These are phyloP conservation scores for Nigrograna mackinnonii DNA, from an alignment of 2,329 filamentous ascomycete species.

Conservation along the genomic window DNA sequence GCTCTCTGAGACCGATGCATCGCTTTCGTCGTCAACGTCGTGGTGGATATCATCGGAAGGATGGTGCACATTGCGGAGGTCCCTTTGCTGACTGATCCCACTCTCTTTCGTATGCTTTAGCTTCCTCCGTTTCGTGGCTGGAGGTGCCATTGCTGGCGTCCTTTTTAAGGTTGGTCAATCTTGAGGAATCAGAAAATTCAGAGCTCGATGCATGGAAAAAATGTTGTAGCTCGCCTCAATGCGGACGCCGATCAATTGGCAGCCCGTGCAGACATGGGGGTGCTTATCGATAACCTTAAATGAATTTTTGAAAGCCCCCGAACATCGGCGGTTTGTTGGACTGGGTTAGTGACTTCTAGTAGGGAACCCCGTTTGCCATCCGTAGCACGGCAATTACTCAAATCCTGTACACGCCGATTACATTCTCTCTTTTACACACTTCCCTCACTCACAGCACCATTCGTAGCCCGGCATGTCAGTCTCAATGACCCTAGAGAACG, in stretches of 20 bases:
- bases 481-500: constrained; percentile 22
- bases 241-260: too few species aligned
- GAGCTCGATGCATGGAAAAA: too few species aligned
- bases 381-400: not conserved
- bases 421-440: not conserved
- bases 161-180: too few species aligned
- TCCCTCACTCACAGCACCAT: not conserved
- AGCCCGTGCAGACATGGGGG: not conserved
- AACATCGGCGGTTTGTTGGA: constrained; percentile 35
- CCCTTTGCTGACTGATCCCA: too few species aligned
- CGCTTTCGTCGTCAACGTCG: too few species aligned
- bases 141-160: constrained; percentile 40
- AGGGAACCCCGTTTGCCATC: too few species aligned
- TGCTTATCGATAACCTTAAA: constrained; percentile 39
- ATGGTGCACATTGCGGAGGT: too few species aligned
- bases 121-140: constrained; percentile 52
- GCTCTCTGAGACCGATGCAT: constrained; percentile 1
- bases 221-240: constrained; percentile 6
- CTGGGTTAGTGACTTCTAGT: too few species aligned
- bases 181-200: too few species aligned
- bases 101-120: constrained; percentile 43
- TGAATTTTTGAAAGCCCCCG: constrained; percentile 22
- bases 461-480: constrained; percentile 1
- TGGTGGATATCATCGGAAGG: too few species aligned
- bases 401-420: not conserved